Conservation (phyloP, 352 stramenopile genomes). For the Pythium chondricola region DNA sequence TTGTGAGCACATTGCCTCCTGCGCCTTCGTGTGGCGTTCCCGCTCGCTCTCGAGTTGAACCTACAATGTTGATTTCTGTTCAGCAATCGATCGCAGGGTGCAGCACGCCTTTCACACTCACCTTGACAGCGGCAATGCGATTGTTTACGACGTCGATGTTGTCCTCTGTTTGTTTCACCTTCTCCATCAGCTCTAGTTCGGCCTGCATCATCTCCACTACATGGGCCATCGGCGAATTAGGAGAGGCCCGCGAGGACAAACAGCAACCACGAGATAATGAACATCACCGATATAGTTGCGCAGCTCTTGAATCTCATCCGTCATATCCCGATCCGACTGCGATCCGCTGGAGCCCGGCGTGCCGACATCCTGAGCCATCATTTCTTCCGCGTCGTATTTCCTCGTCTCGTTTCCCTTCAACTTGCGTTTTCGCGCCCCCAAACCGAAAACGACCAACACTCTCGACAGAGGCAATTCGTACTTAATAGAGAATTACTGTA, state of each 20-base stretch:
- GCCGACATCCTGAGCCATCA: no score
- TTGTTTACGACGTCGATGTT: conserved; percentile 33
- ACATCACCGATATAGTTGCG: conserved; percentile 59
- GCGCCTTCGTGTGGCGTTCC: no score
- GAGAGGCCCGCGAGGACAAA: neutral
- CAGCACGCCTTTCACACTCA: no score
- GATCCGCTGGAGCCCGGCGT: no score
- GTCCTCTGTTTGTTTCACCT: conserved; percentile 58
- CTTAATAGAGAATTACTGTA: neutral
- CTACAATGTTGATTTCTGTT: no score
- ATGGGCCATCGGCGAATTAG: neutral
- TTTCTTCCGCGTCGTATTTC: neutral
- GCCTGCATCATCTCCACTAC: conserved; percentile 77
- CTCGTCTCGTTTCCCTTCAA: neutral
- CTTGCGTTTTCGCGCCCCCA: neutral
- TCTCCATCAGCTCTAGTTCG: conserved; percentile 66
- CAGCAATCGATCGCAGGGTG: no score
- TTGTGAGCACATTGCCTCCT: no score
- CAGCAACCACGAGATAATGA: neutral
- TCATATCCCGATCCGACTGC: neutral
- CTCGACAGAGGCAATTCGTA: neutral
- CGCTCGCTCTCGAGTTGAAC: conserved; percentile 37
- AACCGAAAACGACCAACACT: conserved; percentile 14
- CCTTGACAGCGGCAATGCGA: conserved; percentile 52
- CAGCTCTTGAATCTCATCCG: conserved; percentile 51